Conservation (phyloP, 192 early-diverging fungal species). For the Haplosporangium gracile region DNA sequence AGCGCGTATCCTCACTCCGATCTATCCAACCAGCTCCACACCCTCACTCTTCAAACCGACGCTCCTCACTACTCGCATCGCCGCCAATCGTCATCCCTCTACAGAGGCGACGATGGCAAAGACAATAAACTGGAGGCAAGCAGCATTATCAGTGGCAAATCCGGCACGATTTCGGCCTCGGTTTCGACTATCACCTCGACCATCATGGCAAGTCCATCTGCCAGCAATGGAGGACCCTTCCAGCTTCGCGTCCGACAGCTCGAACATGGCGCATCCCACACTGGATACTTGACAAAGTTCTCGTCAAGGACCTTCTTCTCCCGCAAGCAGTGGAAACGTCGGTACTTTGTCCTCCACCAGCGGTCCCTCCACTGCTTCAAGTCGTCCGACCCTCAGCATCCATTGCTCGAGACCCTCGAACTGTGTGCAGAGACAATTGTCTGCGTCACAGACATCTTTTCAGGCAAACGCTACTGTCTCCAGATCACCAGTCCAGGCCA, state of each 20-base stretch:
- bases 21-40: background rate
- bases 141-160: background rate
- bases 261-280: slow-evolving; percentile 21
- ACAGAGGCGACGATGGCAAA: background rate
- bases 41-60: slow-evolving; percentile 17
- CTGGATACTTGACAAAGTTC: slow-evolving; percentile 54
- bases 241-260: slow-evolving; percentile 43
- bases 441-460: slow-evolving; percentile 60
- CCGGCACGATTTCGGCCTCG: background rate
- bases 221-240: background rate
- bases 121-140: background rate
- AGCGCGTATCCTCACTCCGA: slow-evolving; percentile 11
- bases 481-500: slow-evolving; percentile 52
- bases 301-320: slow-evolving; percentile 50
- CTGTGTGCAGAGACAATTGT: slow-evolving; percentile 55
- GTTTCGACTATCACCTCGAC: background rate
- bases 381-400: slow-evolving; percentile 44
- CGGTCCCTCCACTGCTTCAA: slow-evolving; percentile 60
- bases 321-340: slow-evolving; percentile 59
- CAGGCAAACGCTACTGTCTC: slow-evolving; percentile 54
- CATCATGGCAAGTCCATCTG: background rate
- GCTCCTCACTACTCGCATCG: background rate
- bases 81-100: background rate
- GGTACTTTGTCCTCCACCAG: slow-evolving; percentile 56
- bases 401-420: slow-evolving; percentile 47